These are phyloP conservation scores for Leptodontidium sp. DNA, from an alignment of 2,329 filamentous ascomycete genomes.

Conservation along the genomic window DNA sequence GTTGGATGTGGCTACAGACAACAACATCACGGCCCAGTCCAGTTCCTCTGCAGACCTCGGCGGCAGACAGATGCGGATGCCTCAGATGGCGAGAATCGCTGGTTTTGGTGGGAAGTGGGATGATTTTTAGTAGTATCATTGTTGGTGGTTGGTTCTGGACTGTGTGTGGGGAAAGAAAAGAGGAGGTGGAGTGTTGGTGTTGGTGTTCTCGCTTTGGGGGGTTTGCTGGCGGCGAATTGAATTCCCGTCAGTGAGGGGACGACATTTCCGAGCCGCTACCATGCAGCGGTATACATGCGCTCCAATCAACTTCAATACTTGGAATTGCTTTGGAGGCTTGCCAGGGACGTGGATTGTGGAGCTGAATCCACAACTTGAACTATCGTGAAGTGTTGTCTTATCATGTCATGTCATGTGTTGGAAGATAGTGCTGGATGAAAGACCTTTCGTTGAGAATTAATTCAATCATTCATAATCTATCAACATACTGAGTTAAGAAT, in stretches of 20 bases:
- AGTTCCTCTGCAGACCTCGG: conserved; percentile 3
- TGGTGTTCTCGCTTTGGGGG: background rate
- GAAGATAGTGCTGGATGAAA: background rate
- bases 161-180: conserved; percentile 1
- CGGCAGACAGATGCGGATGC: background rate
- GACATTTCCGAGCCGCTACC: conserved; percentile 4
- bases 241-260: conserved; percentile 15
- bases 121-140: background rate
- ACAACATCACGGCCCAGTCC: background rate
- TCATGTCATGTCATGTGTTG: background rate
- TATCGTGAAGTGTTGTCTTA: conserved; percentile 20
- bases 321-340: background rate
- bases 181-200: conserved; percentile 4
- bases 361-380: conserved; percentile 2
- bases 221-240: background rate
- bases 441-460: no score
- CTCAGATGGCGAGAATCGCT: background rate
- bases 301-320: conserved; percentile 28
- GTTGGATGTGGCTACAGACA: no score
- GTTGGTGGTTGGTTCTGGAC: conserved; percentile 2
- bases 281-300: conserved; percentile 30
- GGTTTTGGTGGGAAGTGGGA: background rate
- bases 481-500: background rate
- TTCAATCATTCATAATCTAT: background rate
- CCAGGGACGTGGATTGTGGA: conserved; percentile 11